Base-by-base conservation (phyloP, 1,284 basidiomycete species). In the Moesziomyces aphidis region DNA sequence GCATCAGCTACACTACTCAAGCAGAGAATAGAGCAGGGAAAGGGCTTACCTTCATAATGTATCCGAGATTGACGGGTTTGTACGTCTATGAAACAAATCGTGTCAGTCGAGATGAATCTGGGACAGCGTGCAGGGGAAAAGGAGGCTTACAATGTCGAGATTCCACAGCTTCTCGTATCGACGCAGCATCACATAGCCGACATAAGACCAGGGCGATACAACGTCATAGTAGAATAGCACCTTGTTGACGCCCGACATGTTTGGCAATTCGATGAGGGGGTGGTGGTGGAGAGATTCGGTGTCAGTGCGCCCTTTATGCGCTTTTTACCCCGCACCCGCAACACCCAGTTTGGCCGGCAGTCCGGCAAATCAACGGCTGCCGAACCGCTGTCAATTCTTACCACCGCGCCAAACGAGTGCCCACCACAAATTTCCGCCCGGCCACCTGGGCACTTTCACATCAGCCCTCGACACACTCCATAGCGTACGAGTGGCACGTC, bases 121-220 rank as follows among this genome's bases (percentile, higher is more conserved):
- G n/a, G 3, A 9, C 2, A 24, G 23, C 44, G 10, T 7, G 15
- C 4, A 4, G 24, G 24, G 24, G 11, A 21, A 7, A 23, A 44
- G 36, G 11, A 7, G 15, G 48, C 59, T 58, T 17, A 61, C 50
- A 24, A 84, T 28, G 17, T 83, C 59, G 23, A 81, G 49, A 31
- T 79, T 61, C 83, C 83, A 84, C 19, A 54, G 24, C 31, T 67
- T 43, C 24, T 61, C 53, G 53, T 83, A 82, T 11, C 81, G 56
- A n/a, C 61, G 53, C 3, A 84, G 26, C 21, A 81, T 73, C 46
- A 68, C 56, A 43, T 70, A 79, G 4, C 69, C 82, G 9, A 84
- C 68, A 47, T 76, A 77, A 4, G 72, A 75, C 81, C 82, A 84
- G 5, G 82, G 82, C 3, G 78, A 80, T 24, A 84, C 79, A n/a